Base-by-base conservation (phyloP, 1,139 yeast species). In the Zygoascus meyerae region DNA sequence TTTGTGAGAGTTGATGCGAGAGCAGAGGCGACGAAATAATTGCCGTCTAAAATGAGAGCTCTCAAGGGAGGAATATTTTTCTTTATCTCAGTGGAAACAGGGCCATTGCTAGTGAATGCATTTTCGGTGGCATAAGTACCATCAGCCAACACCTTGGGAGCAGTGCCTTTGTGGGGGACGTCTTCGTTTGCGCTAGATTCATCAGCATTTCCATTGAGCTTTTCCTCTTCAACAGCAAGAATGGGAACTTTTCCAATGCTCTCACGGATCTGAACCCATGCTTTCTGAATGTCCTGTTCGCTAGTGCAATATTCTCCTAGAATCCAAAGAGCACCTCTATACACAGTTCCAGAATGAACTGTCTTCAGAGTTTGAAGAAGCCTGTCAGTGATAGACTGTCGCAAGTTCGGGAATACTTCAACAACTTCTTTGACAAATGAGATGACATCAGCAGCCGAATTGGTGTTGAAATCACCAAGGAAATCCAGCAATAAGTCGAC, bases 81-180 rank as follows among this genome's bases (percentile, higher is more conserved):
- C 5, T 62, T 55, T 3, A 54, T 54, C 26, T 59, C 61, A 10
- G 60, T 58, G 43, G 72, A 73, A n/a, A 57, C 57, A 11, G 46
- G 55, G 46, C 53, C 56, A 26, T 62, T 61, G 11, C 77, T 70
- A 4, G 86, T 79, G 50, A 87, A 74, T 0, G 97, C 97, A 58
- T 81, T 83, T 67, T 94, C 98, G 30, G 97, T 85, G 29, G 98
- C 98, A 69, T 94, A 94, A 1, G 99, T 94, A 57, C 99, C 99
- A 69, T 94, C 99, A 16, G 98, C 96, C 54, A 92, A 76, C 48
- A 94, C 83, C 52, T 84, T 81, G 30, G 97, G 96, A 44, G 86
- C 87, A 45, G 75, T 71, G 52, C 68, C 68, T 35, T 72, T 67
- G 5, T 57, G 57, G n/a, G 66, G 72, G 33, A 49, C 44, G 10